Base-by-base conservation (phyloP, 2,329 filamentous ascomycete species). In the Exophiala bonariae region DNA sequence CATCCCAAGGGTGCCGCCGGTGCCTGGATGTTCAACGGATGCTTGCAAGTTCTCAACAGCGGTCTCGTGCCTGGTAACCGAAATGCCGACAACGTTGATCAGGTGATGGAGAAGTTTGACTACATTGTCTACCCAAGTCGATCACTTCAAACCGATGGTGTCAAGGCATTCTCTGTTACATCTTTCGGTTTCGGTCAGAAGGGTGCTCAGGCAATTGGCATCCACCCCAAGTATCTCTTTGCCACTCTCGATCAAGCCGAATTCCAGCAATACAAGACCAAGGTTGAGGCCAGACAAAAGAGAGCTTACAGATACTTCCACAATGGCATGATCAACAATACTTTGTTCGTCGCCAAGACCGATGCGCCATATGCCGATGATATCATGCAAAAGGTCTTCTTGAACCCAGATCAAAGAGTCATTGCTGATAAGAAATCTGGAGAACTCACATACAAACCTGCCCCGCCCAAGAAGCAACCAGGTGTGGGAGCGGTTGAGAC, bases 11-110 rank as follows among this genome's bases (percentile, higher is more conserved):
- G 93, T 85, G 92, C 93, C 63, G 93, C 93, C 51, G 93, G 93
- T 77, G 93, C 92, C 39, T 99, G 93, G 91, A 99, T 99, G 93
- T 85, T 99, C 81, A 99, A 99, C 77, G 93, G 93, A 58, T 93
- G 89, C 69, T 76, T 99, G 67, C 93, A 99, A 70, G 89, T 96
- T 36, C 82, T 99, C 61, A 95, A 97, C 77, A 86, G 81, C 41
- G 93, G 93, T 64, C 78, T 99, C 40, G 92, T 99, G 18, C 93
- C 93, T 11, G 93, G 93, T 50, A 99, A 99, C 76, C 87, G 91
- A 63, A 99, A 99, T 62, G 93, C 93, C 41, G 93, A 99, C 76
- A 99, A 99, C 59, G 84, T 99, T 45, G 93, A 99, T 67, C 83
- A 91, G 66, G 79, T 91, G 59, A 95, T 99, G 87, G 92, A 97